Conservation (phyloP, 2,329 filamentous ascomycete genomes). For the Stagonosporopsis rhizophila region DNA sequence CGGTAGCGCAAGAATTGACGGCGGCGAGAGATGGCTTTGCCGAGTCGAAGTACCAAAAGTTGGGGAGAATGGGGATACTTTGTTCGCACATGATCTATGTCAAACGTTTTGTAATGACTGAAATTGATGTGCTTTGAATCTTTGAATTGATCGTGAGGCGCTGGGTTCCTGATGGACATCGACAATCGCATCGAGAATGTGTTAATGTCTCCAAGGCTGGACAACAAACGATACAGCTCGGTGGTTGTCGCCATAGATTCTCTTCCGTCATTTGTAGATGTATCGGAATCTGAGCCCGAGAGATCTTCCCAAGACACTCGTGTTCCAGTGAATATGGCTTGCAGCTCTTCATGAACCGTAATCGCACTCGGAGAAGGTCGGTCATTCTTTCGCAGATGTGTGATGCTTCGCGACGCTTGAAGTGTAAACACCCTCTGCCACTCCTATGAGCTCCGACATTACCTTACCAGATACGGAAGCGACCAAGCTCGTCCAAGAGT, state of each 20-base stretch:
- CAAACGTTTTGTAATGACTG: conserved; percentile 33
- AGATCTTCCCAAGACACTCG: too few relatives aligned
- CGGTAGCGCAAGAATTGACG: conserved; percentile 43
- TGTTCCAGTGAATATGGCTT: too few relatives aligned
- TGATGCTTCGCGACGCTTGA: too few relatives aligned
- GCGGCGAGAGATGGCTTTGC: conserved; percentile 37
- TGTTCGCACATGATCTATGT: conserved; percentile 34
- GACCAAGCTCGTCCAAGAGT: too few relatives aligned
- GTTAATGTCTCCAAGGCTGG: conserved; percentile 34
- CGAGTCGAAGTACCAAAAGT: conserved; percentile 33
- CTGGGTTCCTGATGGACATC: conserved; percentile 40
- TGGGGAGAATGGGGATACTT: conserved; percentile 33
- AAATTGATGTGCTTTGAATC: conserved; percentile 26
- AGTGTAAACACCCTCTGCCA: too few relatives aligned
- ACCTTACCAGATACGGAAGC: too few relatives aligned
- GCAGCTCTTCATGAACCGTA: too few relatives aligned
- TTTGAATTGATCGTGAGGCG: conserved; percentile 39
- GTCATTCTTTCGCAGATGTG: too few relatives aligned
- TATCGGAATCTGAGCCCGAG: too few relatives aligned
- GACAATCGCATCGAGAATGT: conserved; percentile 43
- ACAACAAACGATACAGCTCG: conserved; percentile 30
- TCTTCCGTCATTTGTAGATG: too few relatives aligned
- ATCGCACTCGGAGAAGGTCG: too few relatives aligned
- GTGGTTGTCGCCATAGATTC: neutral
- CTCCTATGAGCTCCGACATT: too few relatives aligned